Evolutionary conservation across 2,329 filamentous ascomycete species (phyloP).

Genomic region (Claviceps cyperi): DNA sequence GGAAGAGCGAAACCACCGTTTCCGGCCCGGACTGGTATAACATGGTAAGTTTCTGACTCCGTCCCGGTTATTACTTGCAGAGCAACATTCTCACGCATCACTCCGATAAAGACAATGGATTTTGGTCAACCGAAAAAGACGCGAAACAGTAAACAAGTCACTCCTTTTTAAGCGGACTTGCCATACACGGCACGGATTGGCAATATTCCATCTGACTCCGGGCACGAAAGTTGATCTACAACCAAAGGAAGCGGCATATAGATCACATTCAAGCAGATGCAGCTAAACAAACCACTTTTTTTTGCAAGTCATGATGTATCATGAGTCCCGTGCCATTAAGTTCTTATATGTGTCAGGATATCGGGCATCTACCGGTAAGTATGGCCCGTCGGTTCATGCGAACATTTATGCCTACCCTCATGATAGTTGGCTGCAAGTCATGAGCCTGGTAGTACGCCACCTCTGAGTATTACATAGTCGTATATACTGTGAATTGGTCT

Average conservation of each 20-base stretch:
- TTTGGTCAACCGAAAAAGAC: neutral
- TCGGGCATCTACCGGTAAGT: neutral
- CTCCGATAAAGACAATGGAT: neutral
- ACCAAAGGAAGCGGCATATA: neutral
- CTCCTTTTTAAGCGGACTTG: neutral
- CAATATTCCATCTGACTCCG: neutral
- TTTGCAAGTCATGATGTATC: neutral
- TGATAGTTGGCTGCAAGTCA: neutral
- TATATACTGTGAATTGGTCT: neutral
- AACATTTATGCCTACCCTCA: neutral
- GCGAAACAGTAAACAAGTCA: neutral
- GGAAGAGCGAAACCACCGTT: constrained; percentile 55
- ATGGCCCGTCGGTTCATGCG: neutral
- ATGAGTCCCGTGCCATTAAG: neutral
- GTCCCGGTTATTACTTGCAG: neutral
- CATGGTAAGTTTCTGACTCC: constrained; percentile 42
- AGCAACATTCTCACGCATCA: neutral
- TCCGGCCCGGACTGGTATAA: constrained; percentile 72
- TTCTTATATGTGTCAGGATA: neutral
- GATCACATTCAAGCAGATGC: neutral
- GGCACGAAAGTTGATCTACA: too few relatives aligned
- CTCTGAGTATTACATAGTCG: too few relatives aligned
- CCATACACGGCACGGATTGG: neutral
- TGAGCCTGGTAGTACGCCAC: neutral
- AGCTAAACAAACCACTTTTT: neutral